Evolutionary conservation across 352 stramenopile species (phyloP).

Genomic region (Paralagenidium karlingii): DNA sequence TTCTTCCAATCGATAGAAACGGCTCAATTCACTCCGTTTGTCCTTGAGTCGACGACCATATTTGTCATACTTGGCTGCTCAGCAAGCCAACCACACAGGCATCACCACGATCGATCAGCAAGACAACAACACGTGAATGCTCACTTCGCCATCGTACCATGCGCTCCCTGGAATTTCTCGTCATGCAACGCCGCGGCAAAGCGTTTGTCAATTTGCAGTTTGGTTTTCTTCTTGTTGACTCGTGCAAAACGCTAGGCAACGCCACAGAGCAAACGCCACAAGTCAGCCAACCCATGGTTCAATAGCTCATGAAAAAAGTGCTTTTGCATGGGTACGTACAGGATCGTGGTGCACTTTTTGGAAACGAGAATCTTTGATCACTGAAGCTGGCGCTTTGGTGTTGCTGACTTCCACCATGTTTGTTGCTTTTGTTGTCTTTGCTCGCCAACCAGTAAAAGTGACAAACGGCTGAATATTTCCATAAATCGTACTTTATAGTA

Average conservation of each 20-base stretch:
- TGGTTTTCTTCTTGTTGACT: slow-evolving; percentile 67
- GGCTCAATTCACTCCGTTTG: slow-evolving; percentile 61
- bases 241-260: slow-evolving; percentile 46
- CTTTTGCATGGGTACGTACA: slow-evolving; percentile 11
- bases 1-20: slow-evolving; percentile 69
- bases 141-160: slow-evolving; percentile 13
- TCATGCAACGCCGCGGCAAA: slow-evolving; percentile 63
- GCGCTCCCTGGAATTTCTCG: slow-evolving; percentile 65
- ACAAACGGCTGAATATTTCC: too few species aligned
- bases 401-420: too few species aligned
- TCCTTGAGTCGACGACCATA: slow-evolving; percentile 74
- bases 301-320: not conserved
- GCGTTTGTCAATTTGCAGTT: slow-evolving; percentile 69
- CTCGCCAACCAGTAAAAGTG: too few species aligned
- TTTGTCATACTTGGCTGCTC: slow-evolving; percentile 67
- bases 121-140: not conserved
- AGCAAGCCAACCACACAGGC: not conserved
- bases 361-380: slow-evolving; percentile 63
- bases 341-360: slow-evolving; percentile 81
- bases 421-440: too few species aligned
- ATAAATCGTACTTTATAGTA: too few species aligned
- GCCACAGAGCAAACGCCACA: not conserved
- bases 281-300: not conserved
- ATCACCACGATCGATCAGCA: not conserved
- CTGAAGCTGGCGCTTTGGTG: slow-evolving; percentile 1